Percentiles rank a stretch among this genome's conserved stretches.
phyloP scores from a whole-genome alignment of 2,329 filamentous ascomycete species.

The Metarhizium guizhouense region DNA sequence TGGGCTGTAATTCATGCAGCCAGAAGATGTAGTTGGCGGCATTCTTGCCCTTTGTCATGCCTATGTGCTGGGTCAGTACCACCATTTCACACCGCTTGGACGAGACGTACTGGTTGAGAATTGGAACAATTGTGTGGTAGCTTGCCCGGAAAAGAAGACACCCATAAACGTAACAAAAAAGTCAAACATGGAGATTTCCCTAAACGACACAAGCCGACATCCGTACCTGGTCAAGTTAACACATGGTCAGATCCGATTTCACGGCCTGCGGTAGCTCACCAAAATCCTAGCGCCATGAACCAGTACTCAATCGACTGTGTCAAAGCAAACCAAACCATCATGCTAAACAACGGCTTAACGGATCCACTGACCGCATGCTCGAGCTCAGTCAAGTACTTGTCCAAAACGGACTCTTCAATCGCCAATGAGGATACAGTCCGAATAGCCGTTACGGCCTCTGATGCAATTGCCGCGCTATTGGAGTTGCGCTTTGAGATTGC shows the following conservation, averaged over 20 bases:
- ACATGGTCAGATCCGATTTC: no score
- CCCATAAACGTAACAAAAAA: conserved; percentile 42
- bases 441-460: conserved; percentile 31
- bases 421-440: conserved; percentile 32
- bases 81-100: no score
- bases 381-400: conserved; percentile 21
- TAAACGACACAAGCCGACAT: conserved; percentile 21
- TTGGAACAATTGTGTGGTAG: conserved; percentile 30
- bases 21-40: conserved; percentile 43
- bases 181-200: conserved; percentile 43
- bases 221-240: no score
- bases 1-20: conserved; percentile 26
- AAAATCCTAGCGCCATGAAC: conserved; percentile 32
- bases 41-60: conserved; percentile 29
- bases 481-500: conserved; percentile 24
- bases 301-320: conserved; percentile 28
- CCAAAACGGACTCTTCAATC: conserved; percentile 26
- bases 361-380: no score
- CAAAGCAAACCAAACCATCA: conserved; percentile 28
- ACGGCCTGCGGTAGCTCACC: conserved; percentile 14
- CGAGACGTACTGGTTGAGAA: conserved; percentile 42
- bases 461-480: conserved; percentile 32
- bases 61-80: no score
- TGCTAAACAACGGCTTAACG: background rate
- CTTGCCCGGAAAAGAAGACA: conserved; percentile 37